Evolutionary conservation across 306 rosid genomes (phyloP), one percentile per base, ranked within the genome.

Genomic region (Acacia acuminata): DNA sequence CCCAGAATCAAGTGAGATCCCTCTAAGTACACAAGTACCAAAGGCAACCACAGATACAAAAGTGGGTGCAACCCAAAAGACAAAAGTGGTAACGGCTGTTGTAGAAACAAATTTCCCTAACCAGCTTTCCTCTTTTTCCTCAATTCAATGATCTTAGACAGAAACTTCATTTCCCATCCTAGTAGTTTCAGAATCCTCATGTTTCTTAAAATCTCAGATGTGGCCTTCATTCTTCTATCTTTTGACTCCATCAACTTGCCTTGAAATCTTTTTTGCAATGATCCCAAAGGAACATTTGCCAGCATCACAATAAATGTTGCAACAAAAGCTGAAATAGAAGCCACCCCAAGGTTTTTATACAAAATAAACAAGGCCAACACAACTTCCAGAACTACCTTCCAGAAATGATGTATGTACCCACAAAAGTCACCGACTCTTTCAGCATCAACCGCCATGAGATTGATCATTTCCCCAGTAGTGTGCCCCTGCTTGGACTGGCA

Each of bases 101-200:
- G 82, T 85, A 51, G 88, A 89, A 34, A 83, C 27, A 82, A 2
- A 89, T 66, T 69, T 89, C 55, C 40, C 85, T 74, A 91, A 79
- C 89, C 89, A 91, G 9, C 87, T 77, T 51, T 81, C 68, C 77
- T 91, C 93, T 0, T 64, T 56, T n/a, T 71, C 81, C 95, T 85
- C 15, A 84, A 83, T 51, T 81, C 83, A 8, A 64, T 77, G 67
- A 89, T 68, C 71, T 79, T 89, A 2, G 90, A 81, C 32, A 85
- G 76, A 69, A 91, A 91, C 85, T 85, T 91, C 87, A 86, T 88
- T 75, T 91, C 95, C 95, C 95, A 89, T 72, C 89, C 93, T 73
- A 89, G 89, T 25, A 91, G 84, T 79, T 91, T 89, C 77, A 91
- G 90, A 76, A 91, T 88, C 75, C 85, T 83, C 90, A 91, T 88